Evolutionary conservation across 495 filamentous ascomycete species (phyloP), one percentile per base, ranked within the genome.

Genomic region (Lepraria neglecta): DNA sequence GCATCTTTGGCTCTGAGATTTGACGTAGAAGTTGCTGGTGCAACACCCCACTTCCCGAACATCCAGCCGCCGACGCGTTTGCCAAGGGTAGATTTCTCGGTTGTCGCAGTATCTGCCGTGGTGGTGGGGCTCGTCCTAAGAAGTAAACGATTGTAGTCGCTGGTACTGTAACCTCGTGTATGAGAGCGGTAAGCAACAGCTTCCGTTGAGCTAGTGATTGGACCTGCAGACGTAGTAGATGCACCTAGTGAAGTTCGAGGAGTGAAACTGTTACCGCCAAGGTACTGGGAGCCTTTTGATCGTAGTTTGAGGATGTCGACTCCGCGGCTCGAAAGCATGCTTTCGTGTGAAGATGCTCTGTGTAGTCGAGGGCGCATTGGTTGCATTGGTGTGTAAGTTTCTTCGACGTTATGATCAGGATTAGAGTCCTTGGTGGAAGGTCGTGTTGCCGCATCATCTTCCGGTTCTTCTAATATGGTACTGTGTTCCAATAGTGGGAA

Each of bases 61-160:
- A 84, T 76, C 81, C 81, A 84, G 27, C 80, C 80, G 9, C 81
- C 80, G 43, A 82, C 64, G 21, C 77, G 77, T 42, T 75, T 76
- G 27, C 74, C 67, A 3, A 81, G 61, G 4, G 73, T 75, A 6
- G 73, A 73, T 63, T 52, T 75, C 70, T 45, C 65, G 59, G 15
- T 46, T 33, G 28, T n/a, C 54, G 60, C 42, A 15, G 64, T 48
- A 31, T 50, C 60, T 6, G 33, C 57, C 61, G 28, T 58, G 63
- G 21, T 21, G 12, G 53, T 43, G 11, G 40, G 44, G 42, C 30
- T 48, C 11, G 43, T 47, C 17, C 21, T 38, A 21, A 67, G 64
- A 15, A 66, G 56, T 11, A 63, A 42, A n/a, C 61, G 65, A 40
- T 64, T 64, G 46, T 67, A 67, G 28, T 64, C 58, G 53, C 65